phyloP scores from a whole-genome alignment of 1,284 basidiomycete species.

The Leccinum huronense region DNA sequence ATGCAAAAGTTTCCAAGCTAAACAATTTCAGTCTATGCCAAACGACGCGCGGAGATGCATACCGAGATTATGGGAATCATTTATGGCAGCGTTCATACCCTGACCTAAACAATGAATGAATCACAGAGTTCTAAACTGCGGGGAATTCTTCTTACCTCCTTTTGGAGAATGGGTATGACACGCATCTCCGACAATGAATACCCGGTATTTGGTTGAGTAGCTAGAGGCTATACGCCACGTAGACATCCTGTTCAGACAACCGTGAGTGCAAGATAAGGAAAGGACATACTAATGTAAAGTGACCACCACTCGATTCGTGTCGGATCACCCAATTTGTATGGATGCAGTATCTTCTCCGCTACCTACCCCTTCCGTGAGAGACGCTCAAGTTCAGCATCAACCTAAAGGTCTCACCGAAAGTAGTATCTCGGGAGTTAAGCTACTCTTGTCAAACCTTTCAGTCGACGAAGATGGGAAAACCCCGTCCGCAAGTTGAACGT shows the following conservation, averaged over 20 bases:
- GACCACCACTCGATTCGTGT: neutral
- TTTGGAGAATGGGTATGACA: conserved; percentile 1
- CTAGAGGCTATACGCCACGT: neutral
- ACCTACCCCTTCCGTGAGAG: neutral
- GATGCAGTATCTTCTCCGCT: neutral
- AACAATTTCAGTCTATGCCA: neutral
- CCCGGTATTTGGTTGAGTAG: neutral
- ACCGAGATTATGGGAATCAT: neutral
- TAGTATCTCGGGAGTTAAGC: neutral
- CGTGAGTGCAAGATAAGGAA: neutral
- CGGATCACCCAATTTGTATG: neutral
- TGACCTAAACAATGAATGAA: neutral
- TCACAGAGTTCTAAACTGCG: neutral
- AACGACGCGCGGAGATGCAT: neutral
- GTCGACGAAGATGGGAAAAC: neutral
- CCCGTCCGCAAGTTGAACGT: neutral
- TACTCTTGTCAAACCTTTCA: neutral
- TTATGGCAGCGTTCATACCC: neutral
- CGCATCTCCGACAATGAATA: neutral
- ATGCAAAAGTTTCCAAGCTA: neutral
- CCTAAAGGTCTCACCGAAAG: neutral
- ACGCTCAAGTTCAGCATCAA: neutral
- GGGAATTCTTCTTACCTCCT: neutral
- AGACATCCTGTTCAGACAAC: neutral
- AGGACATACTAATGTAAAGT: neutral